phyloP scores from a whole-genome alignment of 1,284 basidiomycete species.

The Cutaneotrichosporon curvatum region DNA sequence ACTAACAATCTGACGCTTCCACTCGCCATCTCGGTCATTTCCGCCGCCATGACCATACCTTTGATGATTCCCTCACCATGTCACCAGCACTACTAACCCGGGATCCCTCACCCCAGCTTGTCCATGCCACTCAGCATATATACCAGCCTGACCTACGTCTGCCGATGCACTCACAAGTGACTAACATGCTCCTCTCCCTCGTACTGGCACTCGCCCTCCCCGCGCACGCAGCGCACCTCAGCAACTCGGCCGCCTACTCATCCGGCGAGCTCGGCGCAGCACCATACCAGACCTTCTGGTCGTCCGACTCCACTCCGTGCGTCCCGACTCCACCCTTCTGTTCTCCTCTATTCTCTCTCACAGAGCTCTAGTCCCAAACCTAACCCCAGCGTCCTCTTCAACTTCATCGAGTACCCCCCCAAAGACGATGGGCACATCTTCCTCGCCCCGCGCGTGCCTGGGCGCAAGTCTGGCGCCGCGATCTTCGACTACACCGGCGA shows the following conservation, averaged over 20 bases:
- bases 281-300: constrained; percentile 23
- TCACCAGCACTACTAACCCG: too few relatives aligned
- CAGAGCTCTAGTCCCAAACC: too few relatives aligned
- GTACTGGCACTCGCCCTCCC: not conserved
- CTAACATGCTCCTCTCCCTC: not conserved
- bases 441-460: constrained; percentile 24
- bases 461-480: constrained; percentile 15
- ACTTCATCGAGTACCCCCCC: constrained; percentile 20
- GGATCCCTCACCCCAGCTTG: too few relatives aligned
- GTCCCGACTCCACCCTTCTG: constrained; percentile 2
- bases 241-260: constrained; percentile 12
- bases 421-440: constrained; percentile 19
- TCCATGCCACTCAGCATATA: too few relatives aligned
- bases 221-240: not conserved
- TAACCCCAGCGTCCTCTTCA: constrained; percentile 15
- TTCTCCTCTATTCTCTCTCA: too few relatives aligned
- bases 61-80: too few relatives aligned
- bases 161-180: too few relatives aligned
- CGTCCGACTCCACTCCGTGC: constrained; percentile 18
- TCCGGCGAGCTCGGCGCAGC: constrained; percentile 17
- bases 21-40: too few relatives aligned
- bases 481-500: constrained; percentile 28
- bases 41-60: too few relatives aligned
- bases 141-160: too few relatives aligned
- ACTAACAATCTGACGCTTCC: too few relatives aligned